Conservation (phyloP, 73 alveolate species). For the Loxodes magnus region DNA sequence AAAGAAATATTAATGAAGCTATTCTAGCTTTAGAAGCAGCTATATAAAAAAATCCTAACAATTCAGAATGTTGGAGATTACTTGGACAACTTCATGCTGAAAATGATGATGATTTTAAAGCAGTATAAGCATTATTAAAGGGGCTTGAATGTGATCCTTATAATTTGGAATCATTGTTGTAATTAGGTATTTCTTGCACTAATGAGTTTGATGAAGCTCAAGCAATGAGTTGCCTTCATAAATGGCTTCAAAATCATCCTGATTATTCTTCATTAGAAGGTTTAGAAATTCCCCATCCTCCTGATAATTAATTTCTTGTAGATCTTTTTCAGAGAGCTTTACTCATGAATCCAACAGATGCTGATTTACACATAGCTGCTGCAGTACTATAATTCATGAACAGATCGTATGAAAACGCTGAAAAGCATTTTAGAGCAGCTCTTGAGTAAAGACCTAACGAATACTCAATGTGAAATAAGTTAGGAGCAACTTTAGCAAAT, state of each 20-base stretch:
- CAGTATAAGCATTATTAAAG: conserved; percentile 31
- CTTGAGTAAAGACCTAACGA: conserved; percentile 53
- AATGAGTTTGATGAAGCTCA: conserved; percentile 63
- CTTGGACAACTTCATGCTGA: conserved; percentile 60
- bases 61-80: conserved; percentile 59
- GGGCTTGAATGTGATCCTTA: conserved; percentile 54
- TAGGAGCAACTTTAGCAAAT: conserved; percentile 88
- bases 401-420: conserved; percentile 33
- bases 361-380: conserved; percentile 24
- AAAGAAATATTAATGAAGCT: conserved; percentile 46
- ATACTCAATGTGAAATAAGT: conserved; percentile 73
- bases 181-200: conserved; percentile 70
- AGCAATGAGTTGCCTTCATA: conserved; percentile 42
- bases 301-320: conserved; percentile 30
- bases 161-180: conserved; percentile 61
- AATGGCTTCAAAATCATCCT: conserved; percentile 48
- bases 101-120: conserved; percentile 54
- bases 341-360: conserved; percentile 31
- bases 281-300: conserved; percentile 18
- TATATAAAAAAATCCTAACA: conserved; percentile 35
- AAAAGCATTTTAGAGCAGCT: conserved; percentile 33
- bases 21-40: conserved; percentile 46
- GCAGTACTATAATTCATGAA: conserved; percentile 25
- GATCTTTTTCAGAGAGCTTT: conserved; percentile 36
- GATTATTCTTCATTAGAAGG: conserved; percentile 38